Base-by-base conservation (phyloP, 768 basidiomycete genomes). In the Lactifluus hygrophoroides region DNA sequence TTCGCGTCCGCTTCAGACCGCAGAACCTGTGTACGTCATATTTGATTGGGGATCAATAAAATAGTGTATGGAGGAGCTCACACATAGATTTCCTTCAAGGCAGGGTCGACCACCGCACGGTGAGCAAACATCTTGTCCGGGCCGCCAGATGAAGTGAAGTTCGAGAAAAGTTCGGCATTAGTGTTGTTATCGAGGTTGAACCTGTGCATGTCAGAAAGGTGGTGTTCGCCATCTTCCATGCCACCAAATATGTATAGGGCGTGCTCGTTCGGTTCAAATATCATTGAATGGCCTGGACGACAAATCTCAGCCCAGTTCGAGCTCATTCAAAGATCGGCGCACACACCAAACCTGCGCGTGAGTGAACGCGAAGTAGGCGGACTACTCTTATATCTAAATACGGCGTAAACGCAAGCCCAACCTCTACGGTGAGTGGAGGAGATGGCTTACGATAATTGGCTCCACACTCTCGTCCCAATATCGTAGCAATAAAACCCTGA, bases 401-500 rank as follows among this genome's bases (percentile, higher is more conserved):
- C 3, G 32, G 13, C 42, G 30, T 25, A n/a, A 35, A 35, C 25
- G 14, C 25, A 13, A 21, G 40, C n/a, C 19, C 10, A 32, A 21
- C 13, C 28, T 32, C n/a, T 10, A 3, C 5, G 21, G 16, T 14
- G n/a, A 40, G 6, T n/a, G 37, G 1, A 23, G n/a, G 23, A 21
- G 19, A 34, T 3, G 0, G 71, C 86, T 65, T 65, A 90, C 88
- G 86, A 82, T 17, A 89, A 71, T 37, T 76, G 68, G 63, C 74
- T 79, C 90, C 90, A 91, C 63, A 80, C 82, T 59, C 79, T 83
- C 17, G 75, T 74, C 23, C 77, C 73, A 35, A 90, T 74, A 62
- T 84, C 79, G 64, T 89, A 90, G 66, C 83, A 82, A 65, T 86
- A 90, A 61, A 91, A 67, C 3, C 85, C 87, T 14, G 87, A 82